A percentile compares a stretch with the other conserved stretches of the same genome.
Conservation (phyloP, 106 monocot species). For the Dioscorea alata region DNA sequence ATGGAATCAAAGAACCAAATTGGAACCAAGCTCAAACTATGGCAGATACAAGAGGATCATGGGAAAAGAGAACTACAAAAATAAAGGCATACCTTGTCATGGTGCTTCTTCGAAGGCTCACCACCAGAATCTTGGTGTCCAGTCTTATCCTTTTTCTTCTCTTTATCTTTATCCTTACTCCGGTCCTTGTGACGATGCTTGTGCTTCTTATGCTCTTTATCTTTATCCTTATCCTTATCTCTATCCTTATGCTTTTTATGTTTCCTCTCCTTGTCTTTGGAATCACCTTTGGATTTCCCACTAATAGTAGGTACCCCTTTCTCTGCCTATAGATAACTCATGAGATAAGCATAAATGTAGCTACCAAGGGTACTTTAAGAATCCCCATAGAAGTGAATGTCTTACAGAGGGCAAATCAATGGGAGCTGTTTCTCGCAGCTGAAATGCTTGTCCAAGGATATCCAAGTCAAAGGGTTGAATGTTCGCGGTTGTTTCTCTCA, state of each 20-base stretch:
- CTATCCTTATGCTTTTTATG: slow-evolving; percentile 91
- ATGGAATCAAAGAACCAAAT: not conserved
- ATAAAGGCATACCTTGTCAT: slow-evolving; percentile 55
- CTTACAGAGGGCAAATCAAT: slow-evolving; percentile 84
- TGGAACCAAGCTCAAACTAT: not conserved
- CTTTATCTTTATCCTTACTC: slow-evolving; percentile 86
- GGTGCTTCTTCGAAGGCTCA: slow-evolving; percentile 69
- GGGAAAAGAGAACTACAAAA: not conserved
- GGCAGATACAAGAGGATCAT: not conserved
- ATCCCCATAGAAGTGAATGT: not conserved
- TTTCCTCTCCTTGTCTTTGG: slow-evolving; percentile 77
- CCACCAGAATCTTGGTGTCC: slow-evolving; percentile 59
- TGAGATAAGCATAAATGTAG: not conserved
- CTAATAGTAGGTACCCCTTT: slow-evolving; percentile 72
- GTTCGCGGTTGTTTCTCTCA: slow-evolving; percentile 49
- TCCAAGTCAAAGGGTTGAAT: slow-evolving; percentile 85
- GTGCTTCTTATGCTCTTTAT: slow-evolving; percentile 95
- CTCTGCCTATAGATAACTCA: slow-evolving; percentile 34
- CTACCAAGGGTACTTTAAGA: not conserved
- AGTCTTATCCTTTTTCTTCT: slow-evolving; percentile 80
- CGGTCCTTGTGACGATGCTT: slow-evolving; percentile 87
- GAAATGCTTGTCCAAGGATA: slow-evolving; percentile 74
- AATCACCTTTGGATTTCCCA: slow-evolving; percentile 59
- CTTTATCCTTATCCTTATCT: slow-evolving; percentile 81
- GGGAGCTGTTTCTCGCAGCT: slow-evolving; percentile 72